A percentile compares a stretch with the other conserved stretches of the same genome.
These are phyloP conservation scores for Lichtheimia hyalospora DNA, from an alignment of 371 early-diverging fungal genomes.

Conservation along the genomic window DNA sequence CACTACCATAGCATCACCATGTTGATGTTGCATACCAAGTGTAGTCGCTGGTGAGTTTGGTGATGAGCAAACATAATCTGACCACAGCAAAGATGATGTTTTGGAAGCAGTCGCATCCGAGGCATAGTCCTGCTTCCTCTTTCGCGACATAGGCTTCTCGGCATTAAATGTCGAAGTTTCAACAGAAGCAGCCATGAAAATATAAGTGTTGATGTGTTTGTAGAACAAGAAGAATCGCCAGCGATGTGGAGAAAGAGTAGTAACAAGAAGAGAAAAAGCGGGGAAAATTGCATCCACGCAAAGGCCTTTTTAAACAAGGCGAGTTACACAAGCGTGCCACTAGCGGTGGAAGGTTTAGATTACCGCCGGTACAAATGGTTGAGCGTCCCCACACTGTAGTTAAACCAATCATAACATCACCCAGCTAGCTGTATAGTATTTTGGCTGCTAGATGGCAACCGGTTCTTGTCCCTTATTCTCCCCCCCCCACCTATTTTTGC, in stretches of 20 bases:
- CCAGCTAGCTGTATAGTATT: background rate
- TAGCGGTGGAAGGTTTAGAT: background rate
- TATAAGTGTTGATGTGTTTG: background rate
- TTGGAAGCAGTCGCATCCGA: background rate
- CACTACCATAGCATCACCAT: background rate
- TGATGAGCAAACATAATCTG: constrained; percentile 28
- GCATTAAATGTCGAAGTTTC: constrained; percentile 9
- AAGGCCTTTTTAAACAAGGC: background rate
- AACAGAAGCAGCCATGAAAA: background rate
- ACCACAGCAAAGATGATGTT: constrained; percentile 4
- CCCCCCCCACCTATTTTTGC: background rate
- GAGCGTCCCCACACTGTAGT: background rate
- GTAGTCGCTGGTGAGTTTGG: constrained; percentile 18
- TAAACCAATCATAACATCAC: background rate
- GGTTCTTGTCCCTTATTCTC: background rate
- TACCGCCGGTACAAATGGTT: background rate
- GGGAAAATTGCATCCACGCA: background rate
- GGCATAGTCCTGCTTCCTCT: constrained; percentile 24
- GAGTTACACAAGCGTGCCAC: background rate
- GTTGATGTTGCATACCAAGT: background rate
- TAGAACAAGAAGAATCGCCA: background rate
- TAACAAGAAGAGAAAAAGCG: background rate
- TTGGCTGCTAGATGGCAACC: background rate
- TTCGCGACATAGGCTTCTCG: constrained; percentile 18
- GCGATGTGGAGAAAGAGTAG: background rate